These are phyloP conservation scores for Pleoardoris graminearum DNA, from an alignment of 2,329 filamentous ascomycete species.

Conservation along the genomic window DNA sequence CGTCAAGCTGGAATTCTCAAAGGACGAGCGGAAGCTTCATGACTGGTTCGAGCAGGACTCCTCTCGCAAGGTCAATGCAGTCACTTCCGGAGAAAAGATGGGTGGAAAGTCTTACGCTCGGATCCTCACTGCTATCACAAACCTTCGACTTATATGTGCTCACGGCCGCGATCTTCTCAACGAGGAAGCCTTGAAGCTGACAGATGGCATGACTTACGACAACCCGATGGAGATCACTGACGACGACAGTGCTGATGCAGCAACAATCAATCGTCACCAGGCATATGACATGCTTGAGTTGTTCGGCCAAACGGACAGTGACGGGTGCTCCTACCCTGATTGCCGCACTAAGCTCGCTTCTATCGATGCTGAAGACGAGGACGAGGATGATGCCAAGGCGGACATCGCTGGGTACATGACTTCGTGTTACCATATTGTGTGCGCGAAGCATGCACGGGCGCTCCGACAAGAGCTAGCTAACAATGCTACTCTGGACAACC, in stretches of 20 bases:
- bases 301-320: constrained; percentile 78
- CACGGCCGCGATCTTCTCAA: constrained; percentile 91
- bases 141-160: constrained; percentile 86
- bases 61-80: constrained; percentile 74
- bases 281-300: constrained; percentile 85
- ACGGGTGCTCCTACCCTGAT: constrained; percentile 67
- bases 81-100: constrained; percentile 67
- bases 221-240: constrained; percentile 90
- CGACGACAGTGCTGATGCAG: constrained; percentile 64
- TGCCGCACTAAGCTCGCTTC: constrained; percentile 60
- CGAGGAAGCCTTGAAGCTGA: constrained; percentile 76
- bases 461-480: constrained; percentile 60
- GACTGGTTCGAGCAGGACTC: constrained; percentile 83
- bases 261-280: constrained; percentile 66
- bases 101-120: constrained; percentile 91
- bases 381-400: constrained; percentile 58
- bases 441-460: constrained; percentile 68
- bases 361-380: constrained; percentile 50
- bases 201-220: constrained; percentile 79
- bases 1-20: constrained; percentile 73
- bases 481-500: constrained; percentile 48
- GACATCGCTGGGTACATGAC: constrained; percentile 78
- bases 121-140: constrained; percentile 87
- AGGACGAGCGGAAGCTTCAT: constrained; percentile 76
- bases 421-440: constrained; percentile 84